Evolutionary conservation across 192 early-diverging fungal genomes (phyloP).

Genomic region (Dissophora globulifera): DNA sequence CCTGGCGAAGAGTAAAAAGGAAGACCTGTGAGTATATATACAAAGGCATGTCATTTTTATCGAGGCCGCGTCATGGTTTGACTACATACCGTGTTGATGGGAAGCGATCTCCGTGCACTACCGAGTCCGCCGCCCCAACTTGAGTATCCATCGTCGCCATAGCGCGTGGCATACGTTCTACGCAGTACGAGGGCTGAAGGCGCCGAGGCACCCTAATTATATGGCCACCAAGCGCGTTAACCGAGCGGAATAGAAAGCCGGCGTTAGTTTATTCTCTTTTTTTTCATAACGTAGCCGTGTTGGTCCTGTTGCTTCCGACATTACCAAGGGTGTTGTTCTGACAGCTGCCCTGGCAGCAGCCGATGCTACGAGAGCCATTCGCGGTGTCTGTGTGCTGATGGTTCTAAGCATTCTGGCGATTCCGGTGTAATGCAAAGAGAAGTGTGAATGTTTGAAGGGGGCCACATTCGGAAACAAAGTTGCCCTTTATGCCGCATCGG

Average conservation of each 20-base stretch:
- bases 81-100: conserved; percentile 59
- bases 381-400: conserved; percentile 5
- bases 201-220: conserved; percentile 21
- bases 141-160: conserved; percentile 40
- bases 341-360: conserved; percentile 1
- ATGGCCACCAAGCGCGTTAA: no score
- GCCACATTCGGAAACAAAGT: no score
- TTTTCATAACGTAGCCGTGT: no score
- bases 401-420: conserved; percentile 20
- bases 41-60: not conserved
- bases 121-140: conserved; percentile 45
- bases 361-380: conserved; percentile 5
- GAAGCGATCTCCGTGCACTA: conserved; percentile 49
- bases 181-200: conserved; percentile 32
- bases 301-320: not conserved
- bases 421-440: not conserved
- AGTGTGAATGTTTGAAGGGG: not conserved
- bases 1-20: conserved; percentile 30
- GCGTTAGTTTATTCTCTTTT: no score
- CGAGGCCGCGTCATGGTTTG: not conserved
- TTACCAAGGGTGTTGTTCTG: conserved; percentile 19
- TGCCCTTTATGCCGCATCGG: no score
- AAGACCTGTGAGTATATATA: not conserved
- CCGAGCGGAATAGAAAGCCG: no score
- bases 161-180: conserved; percentile 41